These are phyloP conservation scores for Boletus rubescentipes DNA, from an alignment of 768 basidiomycete species.

Conservation along the genomic window DNA sequence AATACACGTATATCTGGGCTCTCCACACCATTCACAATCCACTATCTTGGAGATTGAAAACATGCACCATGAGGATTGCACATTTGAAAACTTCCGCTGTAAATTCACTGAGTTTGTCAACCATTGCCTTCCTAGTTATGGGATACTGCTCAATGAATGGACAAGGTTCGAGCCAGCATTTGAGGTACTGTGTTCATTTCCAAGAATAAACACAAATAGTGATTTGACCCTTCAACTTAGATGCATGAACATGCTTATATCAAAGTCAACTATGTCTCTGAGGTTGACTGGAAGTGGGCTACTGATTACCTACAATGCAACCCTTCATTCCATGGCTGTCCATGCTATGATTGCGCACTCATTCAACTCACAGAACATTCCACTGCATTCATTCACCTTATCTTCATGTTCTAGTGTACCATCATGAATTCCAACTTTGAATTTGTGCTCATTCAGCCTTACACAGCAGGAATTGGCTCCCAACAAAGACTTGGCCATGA, in stretches of 20 bases:
- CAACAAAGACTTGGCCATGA: neutral
- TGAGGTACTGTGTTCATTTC: neutral
- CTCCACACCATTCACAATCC: neutral
- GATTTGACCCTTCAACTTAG: conserved; percentile 4
- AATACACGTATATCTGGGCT: neutral
- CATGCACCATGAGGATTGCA: neutral
- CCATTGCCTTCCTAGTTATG: neutral
- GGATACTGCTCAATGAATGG: neutral
- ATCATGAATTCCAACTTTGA: neutral
- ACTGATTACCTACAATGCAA: conserved; percentile 33
- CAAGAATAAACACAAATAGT: neutral
- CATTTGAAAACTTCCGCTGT: neutral
- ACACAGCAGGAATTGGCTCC: neutral
- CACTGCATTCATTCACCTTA: conserved; percentile 14
- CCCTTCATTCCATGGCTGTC: conserved; percentile 26
- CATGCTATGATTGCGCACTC: conserved; percentile 31
- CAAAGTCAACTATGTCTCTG: conserved; percentile 28
- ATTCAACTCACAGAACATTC: neutral
- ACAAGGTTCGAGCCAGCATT: neutral
- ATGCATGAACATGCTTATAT: conserved; percentile 26
- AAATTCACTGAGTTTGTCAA: neutral
- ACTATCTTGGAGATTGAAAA: neutral
- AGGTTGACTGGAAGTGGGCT: conserved; percentile 27
- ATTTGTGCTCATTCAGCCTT: conserved; percentile 25
- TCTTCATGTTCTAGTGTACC: conserved; percentile 23